Evolutionary conservation across 768 basidiomycete genomes (phyloP).

Genomic region (Tylopilus balloui): DNA sequence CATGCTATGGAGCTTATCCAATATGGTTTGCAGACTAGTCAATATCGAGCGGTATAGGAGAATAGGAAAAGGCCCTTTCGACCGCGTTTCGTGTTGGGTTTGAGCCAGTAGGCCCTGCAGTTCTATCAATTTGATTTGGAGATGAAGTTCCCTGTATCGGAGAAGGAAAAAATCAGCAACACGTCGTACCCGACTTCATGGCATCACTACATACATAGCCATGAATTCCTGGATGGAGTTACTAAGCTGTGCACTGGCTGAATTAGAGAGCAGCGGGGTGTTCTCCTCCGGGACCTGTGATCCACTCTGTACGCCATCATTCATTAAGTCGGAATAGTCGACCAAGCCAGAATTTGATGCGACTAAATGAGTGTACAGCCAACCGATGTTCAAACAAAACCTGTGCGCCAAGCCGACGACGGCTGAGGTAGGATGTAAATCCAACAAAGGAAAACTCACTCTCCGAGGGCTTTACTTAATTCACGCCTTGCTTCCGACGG

Average conservation of each 20-base stretch:
- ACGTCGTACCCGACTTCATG: neutral
- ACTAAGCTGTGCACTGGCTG: slow-evolving; percentile 42
- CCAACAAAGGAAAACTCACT: slow-evolving; percentile 46
- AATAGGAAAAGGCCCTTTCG: slow-evolving; percentile 94
- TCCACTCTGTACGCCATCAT: slow-evolving; percentile 3
- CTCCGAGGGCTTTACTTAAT: slow-evolving; percentile 77
- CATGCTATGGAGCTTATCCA: slow-evolving; percentile 92
- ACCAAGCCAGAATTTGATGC: slow-evolving; percentile 77
- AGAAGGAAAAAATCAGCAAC: slow-evolving; percentile 5
- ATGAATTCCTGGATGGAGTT: slow-evolving; percentile 82
- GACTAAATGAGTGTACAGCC: slow-evolving; percentile 91
- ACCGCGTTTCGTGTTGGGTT: slow-evolving; percentile 86
- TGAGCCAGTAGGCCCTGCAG: slow-evolving; percentile 82
- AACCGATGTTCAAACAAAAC: slow-evolving; percentile 89
- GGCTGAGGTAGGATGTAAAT: neutral
- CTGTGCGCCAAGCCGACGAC: slow-evolving; percentile 37
- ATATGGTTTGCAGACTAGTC: slow-evolving; percentile 76
- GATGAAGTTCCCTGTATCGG: slow-evolving; percentile 77
- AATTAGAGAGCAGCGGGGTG: slow-evolving; percentile 31
- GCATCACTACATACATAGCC: slow-evolving; percentile 64
- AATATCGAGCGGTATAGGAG: slow-evolving; percentile 78
- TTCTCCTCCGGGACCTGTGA: slow-evolving; percentile 24
- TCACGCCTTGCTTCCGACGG: slow-evolving; percentile 91
- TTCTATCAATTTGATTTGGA: slow-evolving; percentile 87
- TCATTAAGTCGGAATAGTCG: slow-evolving; percentile 34